Evolutionary conservation across 202 grass and related monocot genomes (phyloP), one percentile per base, ranked within the genome.

Genomic region (Eragrostis tef): DNA sequence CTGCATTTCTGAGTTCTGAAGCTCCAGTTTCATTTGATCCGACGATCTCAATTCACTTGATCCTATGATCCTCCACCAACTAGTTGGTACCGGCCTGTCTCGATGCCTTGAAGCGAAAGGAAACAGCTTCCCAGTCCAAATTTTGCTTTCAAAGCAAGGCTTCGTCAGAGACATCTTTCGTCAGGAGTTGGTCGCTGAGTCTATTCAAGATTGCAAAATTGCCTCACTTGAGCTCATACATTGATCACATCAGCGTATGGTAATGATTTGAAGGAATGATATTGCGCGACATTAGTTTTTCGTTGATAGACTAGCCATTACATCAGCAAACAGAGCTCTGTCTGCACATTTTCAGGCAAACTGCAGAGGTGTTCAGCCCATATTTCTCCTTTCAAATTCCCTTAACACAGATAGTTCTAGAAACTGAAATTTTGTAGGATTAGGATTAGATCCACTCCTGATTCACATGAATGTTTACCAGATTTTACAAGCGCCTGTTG

Each of bases 21-120:
- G 34, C 66, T 42, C 25, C 29, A 39, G 22, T 34, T n/a, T 58
- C 41, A 61, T 50, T 52, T 82, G 65, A 63, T 75, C 44, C 22
- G 60, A 24, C 43, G 21, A 61, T 73, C 4, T 24, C 50, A 66
- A 53, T 26, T 27, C 39, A 64, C 48, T 44, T 43, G 74, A 71
- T 82, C 65, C 61, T 4, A 9, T 26, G 50, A 43, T 9, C n/a
- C 29, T 81, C 15, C 66, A 14, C 68, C 47, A 78, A 64, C 60
- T 11, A 72, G 65, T 85, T 60, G 72, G 82, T 81, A 44, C 26
- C 4, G 54, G 39, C 52, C 34, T 11, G 26, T 61, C 64, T 6
- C 25, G 36, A 81, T 77, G 63, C 56, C 82, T 89, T 89, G 7
- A 81, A 89, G 64, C 66, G 36, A 85, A 89, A 78, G 87, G 13